phyloP scores from a whole-genome alignment of 345 rosid species.

The Cardamine chenopodiifolia region DNA sequence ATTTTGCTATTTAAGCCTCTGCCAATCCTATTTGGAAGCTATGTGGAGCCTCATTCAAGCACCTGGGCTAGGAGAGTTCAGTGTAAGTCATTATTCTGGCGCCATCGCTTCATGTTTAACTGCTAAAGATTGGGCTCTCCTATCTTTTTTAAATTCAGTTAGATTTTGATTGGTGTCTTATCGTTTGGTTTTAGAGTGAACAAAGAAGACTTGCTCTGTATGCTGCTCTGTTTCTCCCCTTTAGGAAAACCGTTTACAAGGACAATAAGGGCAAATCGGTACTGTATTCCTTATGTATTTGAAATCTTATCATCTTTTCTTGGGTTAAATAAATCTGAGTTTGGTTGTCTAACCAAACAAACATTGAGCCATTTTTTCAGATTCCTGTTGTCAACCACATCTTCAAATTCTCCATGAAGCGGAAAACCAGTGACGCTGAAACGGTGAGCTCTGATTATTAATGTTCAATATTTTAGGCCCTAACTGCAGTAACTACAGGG shows the following conservation, averaged over 20 bases:
- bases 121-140: constrained; percentile 4
- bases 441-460: constrained; percentile 50
- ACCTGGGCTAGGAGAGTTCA: constrained; percentile 55
- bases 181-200: constrained; percentile 62
- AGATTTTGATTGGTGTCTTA: constrained; percentile 27
- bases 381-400: constrained; percentile 69
- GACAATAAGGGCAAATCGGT: constrained; percentile 79
- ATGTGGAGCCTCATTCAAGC: constrained; percentile 64
- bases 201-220: constrained; percentile 72
- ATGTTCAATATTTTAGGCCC: constrained; percentile 6
- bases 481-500: constrained; percentile 1
- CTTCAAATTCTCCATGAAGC: constrained; percentile 79
- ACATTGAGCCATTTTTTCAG: constrained; percentile 43
- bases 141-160: background rate
- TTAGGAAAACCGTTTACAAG: constrained; percentile 54
- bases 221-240: constrained; percentile 84
- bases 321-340: constrained; percentile 14
- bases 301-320: constrained; percentile 22
- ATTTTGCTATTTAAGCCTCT: constrained; percentile 51
- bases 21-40: constrained; percentile 66
- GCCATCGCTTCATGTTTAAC: background rate
- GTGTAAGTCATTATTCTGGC: constrained; percentile 52
- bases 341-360: background rate
- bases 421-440: constrained; percentile 78
- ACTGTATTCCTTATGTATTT: constrained; percentile 18